phyloP scores from a whole-genome alignment of 2,329 filamentous ascomycete species.

The Fonsecaea monophora region DNA sequence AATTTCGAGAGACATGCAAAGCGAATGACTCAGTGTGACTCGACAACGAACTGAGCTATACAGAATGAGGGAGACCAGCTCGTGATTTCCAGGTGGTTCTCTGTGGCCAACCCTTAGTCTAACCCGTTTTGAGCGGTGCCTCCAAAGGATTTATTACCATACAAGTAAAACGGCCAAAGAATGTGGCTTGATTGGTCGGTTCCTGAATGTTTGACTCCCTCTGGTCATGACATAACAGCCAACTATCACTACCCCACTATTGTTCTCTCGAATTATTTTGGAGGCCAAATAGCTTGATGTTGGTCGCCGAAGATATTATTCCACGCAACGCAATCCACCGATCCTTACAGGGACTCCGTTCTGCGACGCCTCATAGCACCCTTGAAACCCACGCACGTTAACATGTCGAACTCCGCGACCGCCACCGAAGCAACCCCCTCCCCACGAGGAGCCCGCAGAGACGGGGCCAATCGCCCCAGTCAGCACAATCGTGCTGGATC shows the following conservation, averaged over 20 bases:
- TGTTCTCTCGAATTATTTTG: not conserved
- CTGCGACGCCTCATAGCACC: not conserved
- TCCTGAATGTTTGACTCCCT: not conserved
- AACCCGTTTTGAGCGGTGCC: not conserved
- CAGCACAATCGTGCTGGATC: conserved; percentile 19
- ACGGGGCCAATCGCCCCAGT: conserved; percentile 23
- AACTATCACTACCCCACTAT: not conserved
- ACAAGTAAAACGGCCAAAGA: not conserved
- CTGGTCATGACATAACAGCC: too few species aligned
- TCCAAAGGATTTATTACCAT: not conserved
- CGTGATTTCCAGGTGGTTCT: not conserved
- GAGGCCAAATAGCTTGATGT: not conserved
- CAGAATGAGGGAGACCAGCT: not conserved
- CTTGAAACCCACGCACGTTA: not conserved
- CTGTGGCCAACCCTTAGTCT: too few species aligned
- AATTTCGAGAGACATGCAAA: not conserved
- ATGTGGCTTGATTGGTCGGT: conserved; percentile 1
- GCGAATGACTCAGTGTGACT: not conserved
- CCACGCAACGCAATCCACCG: not conserved
- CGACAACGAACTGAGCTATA: not conserved
- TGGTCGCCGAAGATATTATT: conserved; percentile 12
- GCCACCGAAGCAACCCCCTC: conserved; percentile 6
- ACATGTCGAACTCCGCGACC: conserved; percentile 25
- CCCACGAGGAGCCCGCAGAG: conserved; percentile 11
- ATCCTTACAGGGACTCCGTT: not conserved